Evolutionary conservation across 768 basidiomycete genomes (phyloP).

Genomic region (Gloeophyllum trabeum): DNA sequence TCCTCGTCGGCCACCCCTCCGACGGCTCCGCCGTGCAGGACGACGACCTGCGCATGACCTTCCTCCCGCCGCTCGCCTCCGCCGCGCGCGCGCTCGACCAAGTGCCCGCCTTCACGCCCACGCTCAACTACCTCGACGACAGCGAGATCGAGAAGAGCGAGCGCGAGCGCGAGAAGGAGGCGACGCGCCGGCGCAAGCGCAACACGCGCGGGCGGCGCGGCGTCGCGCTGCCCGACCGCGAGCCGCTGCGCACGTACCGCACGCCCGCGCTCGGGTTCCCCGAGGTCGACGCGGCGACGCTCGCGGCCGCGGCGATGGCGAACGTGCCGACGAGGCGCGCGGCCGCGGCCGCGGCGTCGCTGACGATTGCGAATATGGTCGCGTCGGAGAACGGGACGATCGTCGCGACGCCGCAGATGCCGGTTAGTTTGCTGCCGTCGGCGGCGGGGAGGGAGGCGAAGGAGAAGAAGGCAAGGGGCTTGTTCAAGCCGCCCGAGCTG

Average conservation of each 20-base stretch:
- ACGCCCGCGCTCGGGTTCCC: conserved; percentile 84
- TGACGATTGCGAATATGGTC: conserved; percentile 87
- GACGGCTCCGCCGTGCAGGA: conserved; percentile 74
- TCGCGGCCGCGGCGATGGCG: conserved; percentile 54
- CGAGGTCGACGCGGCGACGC: conserved; percentile 58
- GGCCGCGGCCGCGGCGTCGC: conserved; percentile 73
- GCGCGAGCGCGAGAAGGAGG: conserved; percentile 89
- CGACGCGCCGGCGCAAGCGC: conserved; percentile 74
- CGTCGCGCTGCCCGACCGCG: conserved; percentile 82
- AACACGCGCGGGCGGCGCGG: conserved; percentile 76
- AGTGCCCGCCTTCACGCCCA: conserved; percentile 72
- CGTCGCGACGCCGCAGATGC: conserved; percentile 27
- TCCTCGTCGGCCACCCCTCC: conserved; percentile 79
- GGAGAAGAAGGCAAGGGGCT: conserved; percentile 58
- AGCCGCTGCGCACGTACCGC: conserved; percentile 84
- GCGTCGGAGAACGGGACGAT: conserved; percentile 80
- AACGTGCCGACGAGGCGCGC: conserved; percentile 67
- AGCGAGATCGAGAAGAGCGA: conserved; percentile 85
- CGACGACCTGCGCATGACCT: conserved; percentile 83
- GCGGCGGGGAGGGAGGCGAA: conserved; percentile 32
- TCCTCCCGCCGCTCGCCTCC: conserved; percentile 70
- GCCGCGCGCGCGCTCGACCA: conserved; percentile 70
- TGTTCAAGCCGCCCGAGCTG: conserved; percentile 63
- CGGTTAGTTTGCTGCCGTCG: conserved; percentile 28
- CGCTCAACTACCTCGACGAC: conserved; percentile 82